Base-by-base conservation (phyloP, 164 flowering plant species). In the Platanus orientalis region DNA sequence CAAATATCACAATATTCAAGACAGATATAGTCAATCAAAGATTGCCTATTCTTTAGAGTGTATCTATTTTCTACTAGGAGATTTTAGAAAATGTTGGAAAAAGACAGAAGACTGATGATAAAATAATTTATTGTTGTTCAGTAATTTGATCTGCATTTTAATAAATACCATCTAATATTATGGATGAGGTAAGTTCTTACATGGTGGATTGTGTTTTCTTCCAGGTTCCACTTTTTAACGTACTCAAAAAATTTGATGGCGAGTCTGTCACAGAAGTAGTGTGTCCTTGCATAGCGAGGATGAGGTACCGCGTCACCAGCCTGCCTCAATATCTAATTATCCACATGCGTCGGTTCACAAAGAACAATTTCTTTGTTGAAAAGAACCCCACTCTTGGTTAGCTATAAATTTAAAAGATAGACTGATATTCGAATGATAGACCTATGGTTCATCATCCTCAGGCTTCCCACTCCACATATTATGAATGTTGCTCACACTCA, bases 351-450 rank as follows among this genome's bases (percentile, higher is more conserved):
- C 84, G 99, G 29, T 95, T 95, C 69, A 95, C 96, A 25, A 90
- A 84, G 79, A 95, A 95, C 76, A 90, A 90, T 69, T 95, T 95
- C 72, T 95, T 92, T 64, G 71, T 86, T 27, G 99, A 95, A 71
- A 95, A 95, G 70, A 95, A 95, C 69, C 99, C 98, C 29, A 95
- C 99, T 0, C 84, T 92, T 42, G 99, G 99, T 95, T 62, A 83
- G 90, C 73, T 32, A 32, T 6, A 51, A 51, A 10, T 19, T n/a
- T 50, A 7, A 4, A 1, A 50, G 13, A 6, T 21, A 7, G 14
- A 12, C 39, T 34, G 39, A 34, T 5, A 34, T 10, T 5, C 10
- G 10, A 5, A 34, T 34, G 39, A 5, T 34, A 34, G 39, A 34
- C 39, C 39, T 10, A n/a, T n/a, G 16, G 49, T 45, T 19, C 49